phyloP scores from a whole-genome alignment of 192 early-diverging fungal genomes.

The Helicostylum pulchrum region DNA sequence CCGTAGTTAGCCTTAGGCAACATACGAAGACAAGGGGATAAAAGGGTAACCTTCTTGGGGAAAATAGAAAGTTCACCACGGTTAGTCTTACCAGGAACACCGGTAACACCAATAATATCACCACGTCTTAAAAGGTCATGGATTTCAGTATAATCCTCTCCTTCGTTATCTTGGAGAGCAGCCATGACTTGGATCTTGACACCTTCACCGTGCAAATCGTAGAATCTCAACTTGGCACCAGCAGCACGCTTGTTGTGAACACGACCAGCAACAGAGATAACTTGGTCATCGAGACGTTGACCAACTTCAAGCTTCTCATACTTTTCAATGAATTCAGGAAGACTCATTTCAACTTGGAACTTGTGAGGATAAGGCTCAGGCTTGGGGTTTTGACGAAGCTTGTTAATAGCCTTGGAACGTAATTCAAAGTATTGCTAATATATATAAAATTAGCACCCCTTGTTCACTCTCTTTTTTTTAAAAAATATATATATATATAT shows the following conservation, averaged over 20 bases:
- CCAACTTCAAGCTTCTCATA: conserved; percentile 67
- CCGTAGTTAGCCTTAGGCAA: conserved; percentile 94
- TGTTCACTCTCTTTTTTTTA: neutral
- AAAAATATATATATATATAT: no score
- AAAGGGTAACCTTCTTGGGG: conserved; percentile 80
- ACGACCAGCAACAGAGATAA: conserved; percentile 84
- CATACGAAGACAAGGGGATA: conserved; percentile 94
- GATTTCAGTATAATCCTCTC: conserved; percentile 68
- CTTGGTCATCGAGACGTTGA: conserved; percentile 61
- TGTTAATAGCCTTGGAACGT: conserved; percentile 78
- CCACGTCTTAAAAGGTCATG: conserved; percentile 87
- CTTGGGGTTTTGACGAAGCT: conserved; percentile 75
- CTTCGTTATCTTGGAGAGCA: conserved; percentile 59
- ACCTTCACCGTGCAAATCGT: conserved; percentile 92
- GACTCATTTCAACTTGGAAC: conserved; percentile 85
- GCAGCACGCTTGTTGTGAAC: conserved; percentile 95
- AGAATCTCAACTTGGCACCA: conserved; percentile 91
- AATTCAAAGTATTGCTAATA: conserved; percentile 94
- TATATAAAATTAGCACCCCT: neutral
- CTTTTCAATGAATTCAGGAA: conserved; percentile 87
- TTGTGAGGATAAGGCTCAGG: conserved; percentile 98
- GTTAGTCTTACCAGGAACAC: conserved; percentile 90
- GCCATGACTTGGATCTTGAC: conserved; percentile 96
- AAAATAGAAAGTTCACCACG: conserved; percentile 94
- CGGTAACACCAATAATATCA: conserved; percentile 93